phyloP scores from a whole-genome alignment of 257 asterid genomes.

The Sherardia arvensis region DNA sequence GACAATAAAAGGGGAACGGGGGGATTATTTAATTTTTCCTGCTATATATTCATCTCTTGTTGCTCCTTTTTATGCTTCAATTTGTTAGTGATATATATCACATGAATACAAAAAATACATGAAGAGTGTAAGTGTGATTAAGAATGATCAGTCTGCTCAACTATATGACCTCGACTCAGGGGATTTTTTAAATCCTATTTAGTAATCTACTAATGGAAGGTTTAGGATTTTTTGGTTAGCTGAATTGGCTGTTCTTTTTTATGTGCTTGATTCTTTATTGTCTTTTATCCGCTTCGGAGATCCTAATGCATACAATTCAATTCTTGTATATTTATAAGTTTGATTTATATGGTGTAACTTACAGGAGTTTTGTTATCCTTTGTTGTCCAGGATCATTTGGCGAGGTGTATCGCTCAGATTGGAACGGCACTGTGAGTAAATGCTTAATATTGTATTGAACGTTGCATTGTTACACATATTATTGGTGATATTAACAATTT shows the following conservation, averaged over 20 bases:
- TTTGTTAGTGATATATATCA: neutral
- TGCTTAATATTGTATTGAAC: neutral
- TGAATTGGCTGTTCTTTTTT: neutral
- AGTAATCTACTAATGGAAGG: neutral
- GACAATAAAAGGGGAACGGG: no score
- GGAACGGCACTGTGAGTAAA: constrained; percentile 88
- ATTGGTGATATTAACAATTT: neutral
- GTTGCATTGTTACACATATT: neutral
- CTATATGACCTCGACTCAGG: neutral
- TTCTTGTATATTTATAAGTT: neutral
- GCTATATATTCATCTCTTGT: neutral
- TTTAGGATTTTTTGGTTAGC: neutral
- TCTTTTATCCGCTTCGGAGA: neutral
- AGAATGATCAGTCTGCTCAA: neutral
- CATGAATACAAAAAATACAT: neutral
- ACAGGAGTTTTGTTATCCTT: neutral
- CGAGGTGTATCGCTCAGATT: constrained; percentile 90
- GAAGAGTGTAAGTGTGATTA: neutral
- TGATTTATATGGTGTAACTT: neutral
- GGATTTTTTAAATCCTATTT: neutral
- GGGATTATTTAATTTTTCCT: neutral
- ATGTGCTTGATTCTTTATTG: neutral
- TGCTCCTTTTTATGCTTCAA: neutral
- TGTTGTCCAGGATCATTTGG: constrained; percentile 79
- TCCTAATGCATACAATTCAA: neutral